These are phyloP conservation scores for Xylariales sp. DNA, from an alignment of 2,329 filamentous ascomycete genomes.

Conservation along the genomic window DNA sequence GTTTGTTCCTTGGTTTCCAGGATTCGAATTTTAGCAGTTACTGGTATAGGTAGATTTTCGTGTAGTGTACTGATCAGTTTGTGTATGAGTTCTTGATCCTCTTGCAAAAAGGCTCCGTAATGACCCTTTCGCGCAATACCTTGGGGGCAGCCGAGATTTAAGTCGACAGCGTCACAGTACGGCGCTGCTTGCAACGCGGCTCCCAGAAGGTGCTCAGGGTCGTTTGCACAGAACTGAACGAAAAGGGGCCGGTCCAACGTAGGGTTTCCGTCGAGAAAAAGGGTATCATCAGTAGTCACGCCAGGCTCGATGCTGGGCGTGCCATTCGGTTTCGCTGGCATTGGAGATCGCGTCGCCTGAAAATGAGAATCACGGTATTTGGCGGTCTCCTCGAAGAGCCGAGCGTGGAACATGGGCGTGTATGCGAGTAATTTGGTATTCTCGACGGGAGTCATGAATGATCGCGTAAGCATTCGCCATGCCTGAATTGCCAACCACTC, in stretches of 20 bases:
- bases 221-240: constrained; percentile 94
- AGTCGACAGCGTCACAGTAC: constrained; percentile 90
- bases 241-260: constrained; percentile 81
- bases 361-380: constrained; percentile 80
- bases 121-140: constrained; percentile 87
- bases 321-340: constrained; percentile 16
- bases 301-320: constrained; percentile 9
- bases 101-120: constrained; percentile 93
- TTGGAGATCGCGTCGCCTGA: constrained; percentile 52
- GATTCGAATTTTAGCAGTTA: constrained; percentile 93
- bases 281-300: constrained; percentile 27
- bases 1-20: constrained; percentile 84
- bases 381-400: constrained; percentile 72
- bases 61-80: constrained; percentile 82
- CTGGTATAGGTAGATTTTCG: constrained; percentile 70
- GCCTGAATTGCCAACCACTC: constrained; percentile 52
- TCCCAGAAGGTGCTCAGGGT: constrained; percentile 71
- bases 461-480: constrained; percentile 94
- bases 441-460: constrained; percentile 70
- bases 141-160: constrained; percentile 95
- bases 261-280: constrained; percentile 83
- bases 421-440: constrained; percentile 74
- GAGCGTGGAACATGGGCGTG: constrained; percentile 93
- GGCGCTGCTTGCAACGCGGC: constrained; percentile 77
- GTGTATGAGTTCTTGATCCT: constrained; percentile 81